Evolutionary conservation across 306 rosid species (phyloP), one percentile per base, ranked within the genome.

Genomic region (Sindora glabra): DNA sequence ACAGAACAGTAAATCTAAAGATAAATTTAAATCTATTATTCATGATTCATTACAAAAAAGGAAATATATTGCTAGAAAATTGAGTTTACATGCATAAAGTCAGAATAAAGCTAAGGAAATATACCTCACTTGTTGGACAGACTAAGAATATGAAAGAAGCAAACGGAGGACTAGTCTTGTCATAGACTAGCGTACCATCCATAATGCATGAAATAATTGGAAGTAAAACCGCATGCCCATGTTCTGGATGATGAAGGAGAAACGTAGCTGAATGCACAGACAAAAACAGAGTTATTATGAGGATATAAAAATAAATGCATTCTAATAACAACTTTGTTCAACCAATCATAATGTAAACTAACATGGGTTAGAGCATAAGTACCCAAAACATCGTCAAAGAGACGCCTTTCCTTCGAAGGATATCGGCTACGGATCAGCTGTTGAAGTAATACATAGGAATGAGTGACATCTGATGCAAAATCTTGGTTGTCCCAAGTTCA

Each of bases 221-320:
- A 78, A 85, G 96, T 33, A 92, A 82, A 68, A 92, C 91, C 30
- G 95, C 92, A 71, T 92, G 96, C 49, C 98, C 98, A 30, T 92
- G 96, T 83, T 92, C 98, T 9, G 98, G 98, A 80, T 92, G 98
- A 74, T 92, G 88, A 78, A 88, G 92, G 25, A 92, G 89, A 86
- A 92, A 88, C 30, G 84, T 82, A 5, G 98, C 98, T 92, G 95
- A 71, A 87, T 44, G 19, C 7, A 48, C 50, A 80, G n/a, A 74
- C 17, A 51, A 76, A 72, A 22, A 48, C 27, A 58, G 51, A 68
- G 76, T 82, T 74, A 84, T 42, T 54, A 61, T 16, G 27, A 82
- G 32, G 26, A 23, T 10, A 25, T 52, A 62, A 53, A 54, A 55
- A 71, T 22, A 68, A 42, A 37, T 46, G 45, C 41, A 39, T 29